Evolutionary conservation across 2,329 filamentous ascomycete species (phyloP).

Genomic region (Teratosphaeria nubilosa): DNA sequence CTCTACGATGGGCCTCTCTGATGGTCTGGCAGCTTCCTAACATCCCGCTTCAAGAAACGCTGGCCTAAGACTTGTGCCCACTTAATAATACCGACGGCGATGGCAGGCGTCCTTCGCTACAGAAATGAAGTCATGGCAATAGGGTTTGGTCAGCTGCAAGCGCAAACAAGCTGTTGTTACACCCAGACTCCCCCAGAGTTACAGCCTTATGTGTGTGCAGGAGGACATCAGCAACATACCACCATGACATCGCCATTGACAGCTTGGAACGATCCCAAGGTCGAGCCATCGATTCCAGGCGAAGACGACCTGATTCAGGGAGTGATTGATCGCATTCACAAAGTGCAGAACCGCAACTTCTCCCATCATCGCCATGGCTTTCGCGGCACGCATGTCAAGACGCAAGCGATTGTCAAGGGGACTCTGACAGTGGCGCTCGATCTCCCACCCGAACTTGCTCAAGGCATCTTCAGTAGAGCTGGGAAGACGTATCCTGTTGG

Average conservation of each 20-base stretch:
- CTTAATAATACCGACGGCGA: too few species aligned
- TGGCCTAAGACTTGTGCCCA: too few species aligned
- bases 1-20: too few species aligned
- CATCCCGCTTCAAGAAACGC: too few species aligned
- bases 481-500: conserved; percentile 9
- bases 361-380: conserved; percentile 12
- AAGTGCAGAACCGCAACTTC: conserved; percentile 13
- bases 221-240: not conserved
- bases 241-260: not conserved
- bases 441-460: conserved; percentile 9
- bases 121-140: too few species aligned
- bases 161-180: not conserved
- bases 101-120: too few species aligned
- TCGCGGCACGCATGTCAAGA: conserved; percentile 14
- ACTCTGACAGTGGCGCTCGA: conserved; percentile 3
- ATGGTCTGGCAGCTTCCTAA: too few species aligned
- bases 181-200: not conserved
- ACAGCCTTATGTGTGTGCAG: not conserved
- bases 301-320: conserved; percentile 9
- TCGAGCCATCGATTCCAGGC: conserved; percentile 5
- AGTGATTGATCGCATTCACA: conserved; percentile 8
- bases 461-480: conserved; percentile 9
- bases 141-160: not conserved
- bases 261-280: conserved; percentile 2
- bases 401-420: conserved; percentile 15